Percentiles rank a stretch among this genome's conserved stretches.
Conservation (phyloP, 441 rosid genomes). For the Capsella rubella region DNA sequence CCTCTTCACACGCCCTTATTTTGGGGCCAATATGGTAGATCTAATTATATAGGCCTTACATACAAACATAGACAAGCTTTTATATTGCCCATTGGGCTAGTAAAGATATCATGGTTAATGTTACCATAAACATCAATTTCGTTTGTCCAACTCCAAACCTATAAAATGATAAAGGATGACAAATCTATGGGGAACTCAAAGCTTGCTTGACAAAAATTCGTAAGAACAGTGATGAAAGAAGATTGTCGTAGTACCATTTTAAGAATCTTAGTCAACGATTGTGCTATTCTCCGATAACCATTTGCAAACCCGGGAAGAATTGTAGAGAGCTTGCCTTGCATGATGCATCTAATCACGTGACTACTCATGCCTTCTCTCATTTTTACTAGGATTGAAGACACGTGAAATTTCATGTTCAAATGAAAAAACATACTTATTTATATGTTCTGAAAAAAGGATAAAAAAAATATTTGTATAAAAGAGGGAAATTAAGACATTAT, state of each 20-base stretch:
- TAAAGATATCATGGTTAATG: no score
- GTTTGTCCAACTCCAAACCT: no score
- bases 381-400: neutral
- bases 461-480: neutral
- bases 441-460: neutral
- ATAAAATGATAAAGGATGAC: no score
- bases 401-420: neutral
- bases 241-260: neutral
- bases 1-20: neutral
- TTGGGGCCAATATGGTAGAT: constrained; percentile 6
- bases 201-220: no score
- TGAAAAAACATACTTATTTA: neutral
- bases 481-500: neutral
- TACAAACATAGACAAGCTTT: neutral
- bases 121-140: no score
- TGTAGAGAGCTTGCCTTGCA: neutral
- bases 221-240: neutral
- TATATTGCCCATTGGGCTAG: no score
- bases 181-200: no score
- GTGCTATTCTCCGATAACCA: neutral
- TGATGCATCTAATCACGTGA: neutral
- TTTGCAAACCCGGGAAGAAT: neutral
- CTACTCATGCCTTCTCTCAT: neutral
- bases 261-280: neutral
- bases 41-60: neutral